Evolutionary conservation across 179 eudicot genomes (phyloP).

Genomic region (Silene coronaria): DNA sequence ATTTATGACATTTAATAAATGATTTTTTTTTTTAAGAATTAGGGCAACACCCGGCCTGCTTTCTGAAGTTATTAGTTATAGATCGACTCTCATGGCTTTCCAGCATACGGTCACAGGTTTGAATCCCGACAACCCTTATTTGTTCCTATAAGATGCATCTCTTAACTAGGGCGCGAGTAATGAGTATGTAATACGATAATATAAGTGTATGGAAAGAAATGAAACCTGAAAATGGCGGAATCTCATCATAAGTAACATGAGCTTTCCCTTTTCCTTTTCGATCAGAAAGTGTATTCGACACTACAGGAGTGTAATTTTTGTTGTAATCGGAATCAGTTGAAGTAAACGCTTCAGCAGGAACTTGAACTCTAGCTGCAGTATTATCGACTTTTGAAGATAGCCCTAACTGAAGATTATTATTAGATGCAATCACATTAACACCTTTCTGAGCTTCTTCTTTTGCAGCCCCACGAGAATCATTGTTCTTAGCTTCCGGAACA

Average conservation of each 20-base stretch:
- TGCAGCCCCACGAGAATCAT: not conserved
- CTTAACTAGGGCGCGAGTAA: too few species aligned
- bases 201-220: not conserved
- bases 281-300: constrained; percentile 6
- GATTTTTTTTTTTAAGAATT: too few species aligned
- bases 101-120: too few species aligned
- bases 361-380: not conserved
- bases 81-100: too few species aligned
- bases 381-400: constrained; percentile 13
- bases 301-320: not conserved
- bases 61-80: too few species aligned
- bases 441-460: constrained; percentile 14
- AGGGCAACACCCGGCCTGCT: too few species aligned
- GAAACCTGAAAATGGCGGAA: constrained; percentile 21
- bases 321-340: constrained; percentile 25
- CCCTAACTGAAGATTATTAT: not conserved
- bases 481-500: constrained; percentile 9
- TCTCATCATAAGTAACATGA: constrained; percentile 14
- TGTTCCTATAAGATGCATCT: too few species aligned
- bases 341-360: constrained; percentile 22
- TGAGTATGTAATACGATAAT: too few species aligned
- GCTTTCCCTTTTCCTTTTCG: constrained; percentile 32
- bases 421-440: not conserved
- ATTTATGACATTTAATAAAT: too few species aligned
- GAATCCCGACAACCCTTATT: too few species aligned